A percentile compares a stretch with the other conserved stretches of the same genome.
Evolutionary conservation across 805 yeast species (phyloP).

Genomic region (Wickerhamomyces tratensis): DNA sequence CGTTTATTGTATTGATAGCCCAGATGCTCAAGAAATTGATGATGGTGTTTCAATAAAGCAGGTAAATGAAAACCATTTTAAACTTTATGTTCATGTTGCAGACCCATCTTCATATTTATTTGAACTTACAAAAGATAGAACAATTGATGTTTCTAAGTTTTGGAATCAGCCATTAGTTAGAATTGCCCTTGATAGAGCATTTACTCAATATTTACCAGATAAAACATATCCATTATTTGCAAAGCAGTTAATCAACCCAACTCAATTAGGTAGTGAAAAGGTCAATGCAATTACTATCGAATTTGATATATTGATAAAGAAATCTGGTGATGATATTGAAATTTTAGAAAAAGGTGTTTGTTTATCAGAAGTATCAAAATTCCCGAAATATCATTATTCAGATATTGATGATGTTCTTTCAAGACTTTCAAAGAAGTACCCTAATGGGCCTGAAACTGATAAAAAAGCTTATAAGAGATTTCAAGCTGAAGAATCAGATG

Average conservation of each 20-base stretch:
- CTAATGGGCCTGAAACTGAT: slow-evolving; percentile 11
- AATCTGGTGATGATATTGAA: too few species aligned
- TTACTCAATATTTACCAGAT: slow-evolving; percentile 70
- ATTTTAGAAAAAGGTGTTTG: too few species aligned
- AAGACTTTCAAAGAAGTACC: slow-evolving; percentile 11
- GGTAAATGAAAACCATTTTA: slow-evolving; percentile 21
- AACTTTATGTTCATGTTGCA: slow-evolving; percentile 69
- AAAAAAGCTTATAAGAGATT: slow-evolving; percentile 20
- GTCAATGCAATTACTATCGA: slow-evolving; percentile 17
- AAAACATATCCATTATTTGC: slow-evolving; percentile 67
- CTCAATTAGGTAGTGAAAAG: slow-evolving; percentile 40
- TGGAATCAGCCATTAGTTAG: slow-evolving; percentile 25
- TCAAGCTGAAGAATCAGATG: slow-evolving; percentile 17
- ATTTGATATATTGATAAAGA: slow-evolving; percentile 12
- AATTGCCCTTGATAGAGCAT: slow-evolving; percentile 50
- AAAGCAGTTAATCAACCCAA: slow-evolving; percentile 32
- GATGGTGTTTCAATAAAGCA: slow-evolving; percentile 72
- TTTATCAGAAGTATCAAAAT: slow-evolving; percentile 14
- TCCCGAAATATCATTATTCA: slow-evolving; percentile 49
- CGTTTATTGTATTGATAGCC: slow-evolving; percentile 79
- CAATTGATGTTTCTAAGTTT: slow-evolving; percentile 1
- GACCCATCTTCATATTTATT: slow-evolving; percentile 67
- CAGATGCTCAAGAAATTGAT: slow-evolving; percentile 80
- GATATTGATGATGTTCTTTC: slow-evolving; percentile 45
- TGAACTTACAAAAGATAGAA: slow-evolving; percentile 11